Conservation (phyloP, 2,329 filamentous ascomycete genomes). For the Talaromyces albobiverticillius region DNA sequence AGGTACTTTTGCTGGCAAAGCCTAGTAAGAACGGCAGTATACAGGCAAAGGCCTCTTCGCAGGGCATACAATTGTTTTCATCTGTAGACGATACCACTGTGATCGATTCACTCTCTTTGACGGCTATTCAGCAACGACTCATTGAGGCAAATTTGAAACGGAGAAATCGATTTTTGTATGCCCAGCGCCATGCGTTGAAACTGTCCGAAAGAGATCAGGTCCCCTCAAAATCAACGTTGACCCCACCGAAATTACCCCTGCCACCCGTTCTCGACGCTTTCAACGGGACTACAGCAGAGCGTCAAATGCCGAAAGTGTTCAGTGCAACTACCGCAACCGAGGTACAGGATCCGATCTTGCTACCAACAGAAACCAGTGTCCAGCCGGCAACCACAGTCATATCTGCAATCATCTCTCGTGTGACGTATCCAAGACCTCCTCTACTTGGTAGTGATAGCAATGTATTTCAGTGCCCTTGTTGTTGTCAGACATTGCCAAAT, state of each 20-base stretch:
- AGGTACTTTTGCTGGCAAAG: too few species aligned
- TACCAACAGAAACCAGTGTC: neutral
- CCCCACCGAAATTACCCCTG: neutral
- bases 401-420: neutral
- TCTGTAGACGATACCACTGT: too few species aligned
- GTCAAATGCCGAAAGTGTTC: neutral
- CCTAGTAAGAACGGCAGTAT: too few species aligned
- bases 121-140: slow-evolving; percentile 3
- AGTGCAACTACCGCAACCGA: neutral
- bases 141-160: slow-evolving; percentile 14
- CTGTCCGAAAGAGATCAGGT: too few species aligned
- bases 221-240: neutral
- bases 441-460: too few species aligned
- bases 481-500: slow-evolving; percentile 12
- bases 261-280: too few species aligned
- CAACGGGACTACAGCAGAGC: too few species aligned
- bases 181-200: slow-evolving; percentile 12
- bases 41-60: neutral
- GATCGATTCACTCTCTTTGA: neutral
- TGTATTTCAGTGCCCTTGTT: slow-evolving; percentile 17
- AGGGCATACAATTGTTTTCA: too few species aligned
- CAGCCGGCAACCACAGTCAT: neutral
- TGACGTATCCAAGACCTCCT: slow-evolving; percentile 14
- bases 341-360: neutral
- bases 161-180: slow-evolving; percentile 16